Evolutionary conservation across 306 rosid genomes (phyloP).

Genomic region (Sindora glabra): DNA sequence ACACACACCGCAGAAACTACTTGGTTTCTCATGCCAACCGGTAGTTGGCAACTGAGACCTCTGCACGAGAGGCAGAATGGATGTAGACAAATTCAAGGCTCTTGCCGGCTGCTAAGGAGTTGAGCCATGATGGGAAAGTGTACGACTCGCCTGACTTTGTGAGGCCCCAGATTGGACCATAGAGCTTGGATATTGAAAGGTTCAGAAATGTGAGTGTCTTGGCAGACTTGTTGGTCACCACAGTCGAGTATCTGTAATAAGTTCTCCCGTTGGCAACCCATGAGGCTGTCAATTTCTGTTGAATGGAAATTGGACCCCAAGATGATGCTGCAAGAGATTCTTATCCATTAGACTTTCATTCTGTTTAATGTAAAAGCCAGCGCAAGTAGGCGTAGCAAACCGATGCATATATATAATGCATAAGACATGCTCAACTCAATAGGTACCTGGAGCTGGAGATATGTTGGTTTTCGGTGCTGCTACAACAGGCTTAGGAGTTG

Average conservation of each 20-base stretch:
- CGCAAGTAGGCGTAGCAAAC: too few relatives aligned
- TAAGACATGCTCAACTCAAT: background rate
- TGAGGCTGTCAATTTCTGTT: conserved; percentile 62
- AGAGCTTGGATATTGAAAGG: conserved; percentile 65
- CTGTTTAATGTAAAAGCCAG: background rate
- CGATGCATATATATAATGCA: background rate
- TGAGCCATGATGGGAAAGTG: conserved; percentile 79
- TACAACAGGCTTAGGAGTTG: conserved; percentile 33
- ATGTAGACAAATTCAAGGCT: conserved; percentile 95
- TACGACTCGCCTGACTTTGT: conserved; percentile 54
- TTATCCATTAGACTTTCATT: conserved; percentile 14
- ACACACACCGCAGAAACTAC: conserved; percentile 36
- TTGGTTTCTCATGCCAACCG: conserved; percentile 40
- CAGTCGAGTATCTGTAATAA: conserved; percentile 76
- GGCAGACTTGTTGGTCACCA: conserved; percentile 72
- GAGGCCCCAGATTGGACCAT: conserved; percentile 94
- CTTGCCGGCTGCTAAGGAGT: conserved; percentile 61
- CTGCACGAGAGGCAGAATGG: conserved; percentile 75
- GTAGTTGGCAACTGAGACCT: conserved; percentile 61
- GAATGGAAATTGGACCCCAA: conserved; percentile 50
- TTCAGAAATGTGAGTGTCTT: conserved; percentile 50
- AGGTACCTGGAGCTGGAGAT: conserved; percentile 67
- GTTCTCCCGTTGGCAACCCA: conserved; percentile 68
- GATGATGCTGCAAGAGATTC: conserved; percentile 45
- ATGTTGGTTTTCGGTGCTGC: conserved; percentile 36